A percentile compares a stretch with the other conserved stretches of the same genome.
Evolutionary conservation across 169 alveolate species (phyloP).

Genomic region (Eimeria brunetti): DNA sequence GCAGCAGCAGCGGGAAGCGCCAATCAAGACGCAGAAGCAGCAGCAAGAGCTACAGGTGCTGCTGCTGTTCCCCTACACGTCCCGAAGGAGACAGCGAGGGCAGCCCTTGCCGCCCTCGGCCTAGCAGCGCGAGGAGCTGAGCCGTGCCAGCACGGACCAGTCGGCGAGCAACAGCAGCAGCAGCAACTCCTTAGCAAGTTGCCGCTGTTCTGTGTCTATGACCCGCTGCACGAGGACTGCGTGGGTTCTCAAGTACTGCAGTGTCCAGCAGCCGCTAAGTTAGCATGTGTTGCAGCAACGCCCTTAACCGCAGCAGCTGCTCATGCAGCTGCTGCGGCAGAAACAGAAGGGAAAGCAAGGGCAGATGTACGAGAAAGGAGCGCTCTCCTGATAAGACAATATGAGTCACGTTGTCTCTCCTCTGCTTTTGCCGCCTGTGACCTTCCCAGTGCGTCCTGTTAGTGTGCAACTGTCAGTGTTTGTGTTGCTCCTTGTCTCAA

Average conservation of each 20-base stretch:
- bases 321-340: not conserved
- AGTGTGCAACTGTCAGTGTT: no score
- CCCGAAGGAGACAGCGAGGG: slow-evolving; percentile 18
- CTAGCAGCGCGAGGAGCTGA: slow-evolving; percentile 45
- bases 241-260: slow-evolving; percentile 22
- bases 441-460: not conserved
- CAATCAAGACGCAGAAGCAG: not conserved
- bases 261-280: not conserved
- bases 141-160: not conserved
- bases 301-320: not conserved
- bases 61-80: slow-evolving; percentile 12
- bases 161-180: slow-evolving; percentile 20
- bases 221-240: slow-evolving; percentile 57
- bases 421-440: not conserved
- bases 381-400: slow-evolving; percentile 4
- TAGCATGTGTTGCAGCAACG: not conserved
- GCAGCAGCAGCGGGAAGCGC: not conserved
- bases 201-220: slow-evolving; percentile 32
- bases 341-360: not conserved
- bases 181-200: not conserved
- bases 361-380: not conserved
- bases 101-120: slow-evolving; percentile 47
- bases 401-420: not conserved
- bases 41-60: not conserved
- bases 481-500: no score